Evolutionary conservation across 2,329 filamentous ascomycete genomes (phyloP).

Genomic region (Fusarium xylarioides): DNA sequence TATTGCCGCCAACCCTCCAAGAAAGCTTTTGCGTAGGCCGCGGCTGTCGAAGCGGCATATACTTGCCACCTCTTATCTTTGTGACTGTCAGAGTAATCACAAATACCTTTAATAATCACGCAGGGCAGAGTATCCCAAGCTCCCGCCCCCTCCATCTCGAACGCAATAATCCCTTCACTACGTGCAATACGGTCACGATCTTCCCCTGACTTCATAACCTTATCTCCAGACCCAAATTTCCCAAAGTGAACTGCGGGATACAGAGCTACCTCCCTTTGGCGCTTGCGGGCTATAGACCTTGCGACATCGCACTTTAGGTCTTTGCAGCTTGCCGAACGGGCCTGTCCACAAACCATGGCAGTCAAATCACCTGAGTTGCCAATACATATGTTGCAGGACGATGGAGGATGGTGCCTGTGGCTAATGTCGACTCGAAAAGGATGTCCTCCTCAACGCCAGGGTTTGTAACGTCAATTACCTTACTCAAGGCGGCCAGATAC

Average conservation of each 20-base stretch:
- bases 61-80: not conserved
- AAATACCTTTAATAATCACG: not conserved
- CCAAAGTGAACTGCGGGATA: not conserved
- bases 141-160: not conserved
- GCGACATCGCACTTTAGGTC: fast-evolving
- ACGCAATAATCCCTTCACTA: not conserved
- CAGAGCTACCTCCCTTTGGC: fast-evolving
- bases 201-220: not conserved
- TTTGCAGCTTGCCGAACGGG: fast-evolving
- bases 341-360: not conserved
- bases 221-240: not conserved
- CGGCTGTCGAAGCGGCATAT: not conserved
- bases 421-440: not conserved
- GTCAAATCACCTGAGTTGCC: fast-evolving
- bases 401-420: not conserved
- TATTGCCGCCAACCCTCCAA: not conserved
- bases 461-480: fast-evolving
- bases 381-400: fast-evolving
- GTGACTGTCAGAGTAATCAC: not conserved
- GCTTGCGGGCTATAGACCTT: fast-evolving
- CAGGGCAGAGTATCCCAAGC: not conserved
- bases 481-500: fast-evolving
- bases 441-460: not conserved
- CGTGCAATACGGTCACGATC: not conserved
- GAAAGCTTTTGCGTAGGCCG: not conserved